Conservation (phyloP, 352 stramenopile species). For the Phytophthora europaea region DNA sequence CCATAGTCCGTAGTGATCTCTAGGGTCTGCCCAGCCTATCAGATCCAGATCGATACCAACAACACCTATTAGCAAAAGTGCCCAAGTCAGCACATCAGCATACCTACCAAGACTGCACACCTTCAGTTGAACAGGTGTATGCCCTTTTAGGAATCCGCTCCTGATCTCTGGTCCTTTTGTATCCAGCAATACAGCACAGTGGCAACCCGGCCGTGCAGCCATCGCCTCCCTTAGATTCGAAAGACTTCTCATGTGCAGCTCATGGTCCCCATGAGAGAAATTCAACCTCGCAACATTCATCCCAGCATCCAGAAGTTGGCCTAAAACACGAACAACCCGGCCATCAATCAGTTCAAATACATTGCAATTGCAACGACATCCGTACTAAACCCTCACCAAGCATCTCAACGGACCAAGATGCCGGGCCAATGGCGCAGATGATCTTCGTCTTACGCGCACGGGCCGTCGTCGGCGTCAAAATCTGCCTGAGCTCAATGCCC, state of each 20-base stretch:
- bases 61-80: slow-evolving; percentile 10
- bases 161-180: slow-evolving; percentile 98
- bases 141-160: slow-evolving; percentile 85
- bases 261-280: slow-evolving; percentile 99
- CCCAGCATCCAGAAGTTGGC: slow-evolving; percentile 84
- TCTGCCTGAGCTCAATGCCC: slow-evolving; percentile 77
- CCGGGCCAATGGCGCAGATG: slow-evolving; percentile 98
- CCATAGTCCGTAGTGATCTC: slow-evolving; percentile 94
- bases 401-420: slow-evolving; percentile 96
- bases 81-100: slow-evolving; percentile 8
- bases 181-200: slow-evolving; percentile 96
- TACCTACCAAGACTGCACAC: slow-evolving; percentile 32
- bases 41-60: background rate
- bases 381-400: slow-evolving; percentile 73
- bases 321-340: slow-evolving; percentile 29
- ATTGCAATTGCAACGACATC: background rate
- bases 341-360: slow-evolving; percentile 1
- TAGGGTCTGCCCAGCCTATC: slow-evolving; percentile 75
- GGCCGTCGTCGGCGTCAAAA: slow-evolving; percentile 60
- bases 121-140: slow-evolving; percentile 74
- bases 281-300: slow-evolving; percentile 99
- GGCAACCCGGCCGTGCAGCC: slow-evolving; percentile 68
- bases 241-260: slow-evolving; percentile 91
- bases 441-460: slow-evolving; percentile 98
- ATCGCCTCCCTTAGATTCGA: slow-evolving; percentile 91